Percentiles rank a stretch among this genome's conserved stretches.
Evolutionary conservation across 768 basidiomycete species (phyloP).

Genomic region (Thelephora aurantiotincta): DNA sequence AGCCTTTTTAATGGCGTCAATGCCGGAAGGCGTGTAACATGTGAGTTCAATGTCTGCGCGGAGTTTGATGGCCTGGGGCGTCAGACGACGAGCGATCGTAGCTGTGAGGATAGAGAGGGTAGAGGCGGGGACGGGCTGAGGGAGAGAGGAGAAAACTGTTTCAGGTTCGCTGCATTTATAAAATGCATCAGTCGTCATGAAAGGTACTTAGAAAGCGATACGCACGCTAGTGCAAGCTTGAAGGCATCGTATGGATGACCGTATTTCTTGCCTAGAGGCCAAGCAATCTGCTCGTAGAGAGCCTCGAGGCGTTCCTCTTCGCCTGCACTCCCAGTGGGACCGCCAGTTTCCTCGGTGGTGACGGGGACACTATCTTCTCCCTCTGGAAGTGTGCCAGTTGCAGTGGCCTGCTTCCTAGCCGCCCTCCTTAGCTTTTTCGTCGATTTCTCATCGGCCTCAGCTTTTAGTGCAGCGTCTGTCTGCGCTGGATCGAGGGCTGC

Average conservation of each 20-base stretch:
- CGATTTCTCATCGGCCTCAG: constrained; percentile 20
- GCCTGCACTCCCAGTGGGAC: constrained; percentile 21
- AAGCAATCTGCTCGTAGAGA: constrained; percentile 82
- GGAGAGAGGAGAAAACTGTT: constrained; percentile 63
- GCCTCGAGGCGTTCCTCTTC: constrained; percentile 75
- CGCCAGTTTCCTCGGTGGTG: constrained; percentile 24
- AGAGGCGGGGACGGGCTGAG: constrained; percentile 37
- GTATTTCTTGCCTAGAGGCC: constrained; percentile 87
- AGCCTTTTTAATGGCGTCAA: constrained; percentile 92
- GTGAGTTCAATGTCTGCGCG: constrained; percentile 96
- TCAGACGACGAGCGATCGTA: constrained; percentile 89
- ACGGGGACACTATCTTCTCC: constrained; percentile 26
- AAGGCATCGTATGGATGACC: constrained; percentile 97
- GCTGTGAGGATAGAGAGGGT: constrained; percentile 51
- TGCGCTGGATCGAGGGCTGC: constrained; percentile 17
- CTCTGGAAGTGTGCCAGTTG: constrained; percentile 2
- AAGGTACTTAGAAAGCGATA: constrained; percentile 6
- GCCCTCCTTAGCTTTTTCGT: constrained; percentile 32
- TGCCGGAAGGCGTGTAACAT: constrained; percentile 90
- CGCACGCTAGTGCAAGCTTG: constrained; percentile 89
- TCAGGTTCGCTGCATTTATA: constrained; percentile 47
- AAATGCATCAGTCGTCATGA: constrained; percentile 18
- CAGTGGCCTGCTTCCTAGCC: constrained; percentile 25
- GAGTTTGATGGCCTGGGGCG: constrained; percentile 97
- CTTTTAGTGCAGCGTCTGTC: constrained; percentile 17